phyloP scores from a whole-genome alignment of 176 grass and related monocot genomes.

The Rhynchospora breviuscula region DNA sequence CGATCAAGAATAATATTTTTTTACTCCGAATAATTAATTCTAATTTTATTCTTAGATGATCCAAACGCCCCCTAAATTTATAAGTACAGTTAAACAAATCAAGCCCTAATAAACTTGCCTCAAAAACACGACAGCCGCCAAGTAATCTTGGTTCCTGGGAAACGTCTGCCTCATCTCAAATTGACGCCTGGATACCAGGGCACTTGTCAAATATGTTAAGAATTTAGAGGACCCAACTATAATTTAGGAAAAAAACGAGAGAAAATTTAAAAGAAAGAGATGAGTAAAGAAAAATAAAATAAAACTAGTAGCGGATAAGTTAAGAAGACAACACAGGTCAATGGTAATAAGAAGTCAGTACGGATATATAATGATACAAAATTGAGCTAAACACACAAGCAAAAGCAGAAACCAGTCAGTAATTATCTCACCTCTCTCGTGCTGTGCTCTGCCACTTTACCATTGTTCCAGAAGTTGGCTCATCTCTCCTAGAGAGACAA shows the following conservation, averaged over 20 bases:
- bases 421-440: background rate
- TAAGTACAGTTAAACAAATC: too few relatives aligned
- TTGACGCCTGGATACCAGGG: background rate
- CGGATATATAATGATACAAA: constrained; percentile 9
- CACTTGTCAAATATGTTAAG: background rate
- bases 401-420: background rate
- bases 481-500: background rate
- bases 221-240: background rate
- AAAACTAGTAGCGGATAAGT: background rate
- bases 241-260: background rate
- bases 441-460: constrained; percentile 11
- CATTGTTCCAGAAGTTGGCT: constrained; percentile 11
- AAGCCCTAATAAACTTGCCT: too few relatives aligned
- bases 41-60: too few relatives aligned
- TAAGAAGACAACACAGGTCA: constrained; percentile 17
- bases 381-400: background rate
- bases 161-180: background rate
- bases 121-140: too few relatives aligned
- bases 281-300: background rate
- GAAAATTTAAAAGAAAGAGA: background rate
- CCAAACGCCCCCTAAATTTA: too few relatives aligned
- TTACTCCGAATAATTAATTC: too few relatives aligned
- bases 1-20: too few relatives aligned
- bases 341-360: background rate
- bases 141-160: background rate